These are phyloP conservation scores for Ambrosia trifida DNA, from an alignment of 129 eudicot species.

Conservation along the genomic window DNA sequence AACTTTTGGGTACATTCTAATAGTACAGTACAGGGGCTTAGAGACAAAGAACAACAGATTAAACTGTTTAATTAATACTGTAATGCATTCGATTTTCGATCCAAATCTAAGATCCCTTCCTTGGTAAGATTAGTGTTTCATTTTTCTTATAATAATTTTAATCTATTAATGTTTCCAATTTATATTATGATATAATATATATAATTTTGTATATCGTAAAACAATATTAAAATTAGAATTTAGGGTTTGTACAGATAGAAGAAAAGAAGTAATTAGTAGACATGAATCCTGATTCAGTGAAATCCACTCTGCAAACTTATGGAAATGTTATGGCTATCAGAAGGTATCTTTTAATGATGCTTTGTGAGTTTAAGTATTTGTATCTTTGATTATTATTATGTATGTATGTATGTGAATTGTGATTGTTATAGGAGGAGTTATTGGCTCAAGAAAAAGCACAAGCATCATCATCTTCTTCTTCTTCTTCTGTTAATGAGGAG, in stretches of 20 bases:
- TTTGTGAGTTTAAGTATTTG: not conserved
- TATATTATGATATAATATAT: not conserved
- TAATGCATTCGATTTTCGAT: conserved; percentile 1
- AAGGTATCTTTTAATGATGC: conserved; percentile 41
- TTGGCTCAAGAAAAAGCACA: conserved; percentile 74
- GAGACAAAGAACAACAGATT: not conserved
- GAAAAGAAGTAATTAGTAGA: conserved; percentile 10
- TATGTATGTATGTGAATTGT: too few species aligned
- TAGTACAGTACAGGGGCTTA: conserved; percentile 29
- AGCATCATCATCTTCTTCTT: too few species aligned
- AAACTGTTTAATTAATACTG: too few species aligned
- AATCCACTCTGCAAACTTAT: conserved; percentile 70
- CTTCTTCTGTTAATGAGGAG: conserved; percentile 69
- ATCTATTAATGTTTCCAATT: conserved; percentile 1
- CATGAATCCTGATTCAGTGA: conserved; percentile 93
- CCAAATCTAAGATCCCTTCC: conserved; percentile 29
- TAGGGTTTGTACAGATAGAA: conserved; percentile 18
- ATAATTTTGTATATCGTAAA: not conserved
- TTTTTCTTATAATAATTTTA: not conserved
- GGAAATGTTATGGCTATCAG: conserved; percentile 79
- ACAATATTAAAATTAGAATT: conserved; percentile 3
- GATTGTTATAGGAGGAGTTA: too few species aligned
- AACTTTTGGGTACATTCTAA: not conserved
- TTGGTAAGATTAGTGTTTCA: conserved; percentile 17
- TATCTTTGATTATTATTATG: too few species aligned